A percentile compares a stretch with the other conserved stretches of the same genome.
These are phyloP conservation scores for Xylariaceae sp. DNA, from an alignment of 2,329 filamentous ascomycete species.

Conservation along the genomic window DNA sequence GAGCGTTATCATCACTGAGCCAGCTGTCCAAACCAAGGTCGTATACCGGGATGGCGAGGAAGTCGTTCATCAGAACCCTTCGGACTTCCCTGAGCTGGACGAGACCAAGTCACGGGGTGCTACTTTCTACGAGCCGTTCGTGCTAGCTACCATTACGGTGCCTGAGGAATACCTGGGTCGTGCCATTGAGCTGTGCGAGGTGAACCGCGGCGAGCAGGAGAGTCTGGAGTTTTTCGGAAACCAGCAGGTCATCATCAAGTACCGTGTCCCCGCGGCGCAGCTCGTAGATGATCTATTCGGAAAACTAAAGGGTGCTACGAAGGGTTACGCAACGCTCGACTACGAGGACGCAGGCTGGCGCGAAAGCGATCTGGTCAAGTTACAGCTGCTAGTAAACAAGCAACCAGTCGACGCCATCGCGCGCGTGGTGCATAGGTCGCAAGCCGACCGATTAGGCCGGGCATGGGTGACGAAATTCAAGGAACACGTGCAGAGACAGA, in stretches of 20 bases:
- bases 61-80: slow-evolving; percentile 75
- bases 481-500: slow-evolving; percentile 90
- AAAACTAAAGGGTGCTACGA: slow-evolving; percentile 87
- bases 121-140: slow-evolving; percentile 47
- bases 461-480: slow-evolving; percentile 96
- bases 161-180: slow-evolving; percentile 92
- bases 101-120: slow-evolving; percentile 41
- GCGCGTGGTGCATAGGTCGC: slow-evolving; percentile 78
- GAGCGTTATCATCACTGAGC: slow-evolving; percentile 93
- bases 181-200: slow-evolving; percentile 91
- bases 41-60: slow-evolving; percentile 72
- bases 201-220: slow-evolving; percentile 79
- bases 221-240: slow-evolving; percentile 86
- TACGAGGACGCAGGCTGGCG: slow-evolving; percentile 95
- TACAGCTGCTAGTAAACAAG: slow-evolving; percentile 92
- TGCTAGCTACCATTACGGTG: slow-evolving; percentile 75
- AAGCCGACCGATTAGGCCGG: slow-evolving; percentile 73
- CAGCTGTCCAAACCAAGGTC: slow-evolving; percentile 87
- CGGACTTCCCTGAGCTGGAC: slow-evolving; percentile 72
- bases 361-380: slow-evolving; percentile 72
- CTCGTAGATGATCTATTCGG: slow-evolving; percentile 97
- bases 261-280: slow-evolving; percentile 80
- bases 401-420: slow-evolving; percentile 88
- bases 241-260: slow-evolving; percentile 90
- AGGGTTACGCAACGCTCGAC: slow-evolving; percentile 92